A percentile compares a stretch with the other conserved stretches of the same genome.
These are phyloP conservation scores for Dothideomycetidae sp. DNA, from an alignment of 2,329 filamentous ascomycete species.

Conservation along the genomic window DNA sequence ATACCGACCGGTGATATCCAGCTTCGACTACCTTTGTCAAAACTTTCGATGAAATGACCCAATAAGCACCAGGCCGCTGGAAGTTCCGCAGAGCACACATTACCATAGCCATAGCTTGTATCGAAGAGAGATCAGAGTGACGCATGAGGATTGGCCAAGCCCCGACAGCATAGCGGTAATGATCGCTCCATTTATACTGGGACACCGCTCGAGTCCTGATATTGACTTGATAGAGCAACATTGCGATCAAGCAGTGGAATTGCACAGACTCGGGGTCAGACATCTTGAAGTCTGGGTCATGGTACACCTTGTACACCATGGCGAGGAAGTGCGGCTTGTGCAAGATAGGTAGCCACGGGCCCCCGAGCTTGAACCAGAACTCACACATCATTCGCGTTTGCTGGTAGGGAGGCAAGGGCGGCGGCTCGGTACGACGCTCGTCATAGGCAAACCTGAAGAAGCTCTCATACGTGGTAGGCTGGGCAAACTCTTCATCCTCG, in stretches of 20 bases:
- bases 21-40: constrained; percentile 59
- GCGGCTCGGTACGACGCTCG: constrained; percentile 39
- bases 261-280: constrained; percentile 52
- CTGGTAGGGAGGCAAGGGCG: constrained; percentile 46
- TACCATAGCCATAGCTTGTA: constrained; percentile 62
- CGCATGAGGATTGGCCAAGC: constrained; percentile 51
- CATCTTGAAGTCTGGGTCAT: constrained; percentile 50
- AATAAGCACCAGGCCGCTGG: constrained; percentile 63
- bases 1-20: constrained; percentile 58
- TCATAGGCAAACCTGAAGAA: constrained; percentile 53
- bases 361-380: constrained; percentile 62
- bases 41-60: constrained; percentile 50
- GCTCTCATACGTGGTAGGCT: constrained; percentile 53
- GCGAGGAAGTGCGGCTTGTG: constrained; percentile 60
- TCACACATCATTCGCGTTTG: constrained; percentile 55
- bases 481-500: constrained; percentile 48
- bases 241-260: constrained; percentile 66
- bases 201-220: constrained; percentile 46
- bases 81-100: constrained; percentile 60
- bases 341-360: constrained; percentile 60
- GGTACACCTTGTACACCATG: constrained; percentile 55
- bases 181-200: constrained; percentile 54
- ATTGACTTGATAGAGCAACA: constrained; percentile 65
- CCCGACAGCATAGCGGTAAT: constrained; percentile 62
- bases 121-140: constrained; percentile 48